These are phyloP conservation scores for Fusarium sp. DNA, from an alignment of 2,329 filamentous ascomycete species.

Conservation along the genomic window DNA sequence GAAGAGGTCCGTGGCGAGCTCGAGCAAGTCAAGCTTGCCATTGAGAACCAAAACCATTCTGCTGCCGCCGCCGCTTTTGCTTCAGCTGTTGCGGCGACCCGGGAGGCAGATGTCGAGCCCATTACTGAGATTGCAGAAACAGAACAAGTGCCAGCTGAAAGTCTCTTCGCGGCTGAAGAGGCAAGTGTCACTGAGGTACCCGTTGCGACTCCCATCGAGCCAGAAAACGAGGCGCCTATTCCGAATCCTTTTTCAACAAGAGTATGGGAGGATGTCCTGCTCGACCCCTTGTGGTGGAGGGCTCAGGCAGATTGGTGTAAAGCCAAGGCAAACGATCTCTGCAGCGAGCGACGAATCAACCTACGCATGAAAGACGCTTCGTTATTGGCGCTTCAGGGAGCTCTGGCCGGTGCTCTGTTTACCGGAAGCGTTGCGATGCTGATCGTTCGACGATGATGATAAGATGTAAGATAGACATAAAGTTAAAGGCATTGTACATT, in stretches of 20 bases:
- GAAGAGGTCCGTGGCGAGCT: slow-evolving; percentile 61
- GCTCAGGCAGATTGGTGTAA: slow-evolving; percentile 61
- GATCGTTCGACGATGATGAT: slow-evolving; percentile 53
- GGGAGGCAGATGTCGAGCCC: slow-evolving; percentile 6
- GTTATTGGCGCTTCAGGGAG: slow-evolving; percentile 74
- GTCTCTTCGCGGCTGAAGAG: not conserved
- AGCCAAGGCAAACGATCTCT: slow-evolving; percentile 65
- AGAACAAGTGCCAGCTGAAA: slow-evolving; percentile 17
- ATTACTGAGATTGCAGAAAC: slow-evolving; percentile 9
- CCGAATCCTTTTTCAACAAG: slow-evolving; percentile 1
- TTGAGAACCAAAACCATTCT: slow-evolving; percentile 44
- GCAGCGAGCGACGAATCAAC: slow-evolving; percentile 72
- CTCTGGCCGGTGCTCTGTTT: slow-evolving; percentile 71
- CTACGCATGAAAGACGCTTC: slow-evolving; percentile 77
- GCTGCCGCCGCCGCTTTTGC: slow-evolving; percentile 21
- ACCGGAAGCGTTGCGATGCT: slow-evolving; percentile 65
- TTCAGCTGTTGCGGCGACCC: slow-evolving; percentile 22
- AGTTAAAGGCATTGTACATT: slow-evolving; percentile 35
- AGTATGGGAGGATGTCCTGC: slow-evolving; percentile 58
- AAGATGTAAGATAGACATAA: slow-evolving; percentile 32
- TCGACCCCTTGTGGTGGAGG: slow-evolving; percentile 59
- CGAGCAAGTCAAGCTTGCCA: slow-evolving; percentile 47
- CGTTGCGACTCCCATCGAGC: slow-evolving; percentile 1
- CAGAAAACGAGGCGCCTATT: slow-evolving; percentile 12
- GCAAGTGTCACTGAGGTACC: slow-evolving; percentile 10